phyloP scores from a whole-genome alignment of 495 filamentous ascomycete species.

The Penicillium cinerascens region DNA sequence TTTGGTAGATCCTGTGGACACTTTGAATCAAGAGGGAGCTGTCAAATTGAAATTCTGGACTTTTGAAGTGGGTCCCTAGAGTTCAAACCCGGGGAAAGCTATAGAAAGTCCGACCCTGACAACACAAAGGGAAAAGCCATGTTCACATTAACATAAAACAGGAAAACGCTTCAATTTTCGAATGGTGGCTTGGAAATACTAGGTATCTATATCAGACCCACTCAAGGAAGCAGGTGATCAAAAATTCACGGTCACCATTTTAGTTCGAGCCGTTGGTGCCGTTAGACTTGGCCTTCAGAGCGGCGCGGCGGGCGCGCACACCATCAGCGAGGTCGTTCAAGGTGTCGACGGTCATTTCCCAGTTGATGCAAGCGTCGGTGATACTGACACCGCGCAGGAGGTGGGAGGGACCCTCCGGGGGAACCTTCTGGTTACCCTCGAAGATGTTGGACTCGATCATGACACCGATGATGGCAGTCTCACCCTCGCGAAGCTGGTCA shows the following conservation, averaged over 20 bases:
- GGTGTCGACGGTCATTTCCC: conserved; percentile 81
- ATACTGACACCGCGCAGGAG: conserved; percentile 93
- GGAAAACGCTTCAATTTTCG: conserved; percentile 9
- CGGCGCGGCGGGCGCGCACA: conserved; percentile 67
- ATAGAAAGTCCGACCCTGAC: not conserved
- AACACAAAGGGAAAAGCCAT: not conserved
- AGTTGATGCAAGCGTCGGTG: conserved; percentile 96
- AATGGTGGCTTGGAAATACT: conserved; percentile 9
- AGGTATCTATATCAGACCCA: conserved; percentile 19
- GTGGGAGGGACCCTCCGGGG: conserved; percentile 69
- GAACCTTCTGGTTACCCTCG: conserved; percentile 93
- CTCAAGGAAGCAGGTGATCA: not conserved
- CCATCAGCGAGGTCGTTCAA: conserved; percentile 84
- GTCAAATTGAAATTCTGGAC: conserved; percentile 4
- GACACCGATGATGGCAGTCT: conserved; percentile 86
- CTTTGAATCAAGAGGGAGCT: not conserved
- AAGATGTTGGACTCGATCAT: conserved; percentile 99
- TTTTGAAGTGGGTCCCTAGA: not conserved
- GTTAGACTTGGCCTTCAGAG: conserved; percentile 27
- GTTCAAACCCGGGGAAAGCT: conserved; percentile 9
- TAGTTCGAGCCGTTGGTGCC: conserved; percentile 35
- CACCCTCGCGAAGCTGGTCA: conserved; percentile 81
- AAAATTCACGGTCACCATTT: not conserved
- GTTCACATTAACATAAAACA: not conserved
- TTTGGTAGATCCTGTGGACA: conserved; percentile 12